Percentiles rank a stretch among this genome's conserved stretches.
These are phyloP conservation scores for Ophiostoma angusticollis DNA, from an alignment of 2,329 filamentous ascomycete species.

Conservation along the genomic window DNA sequence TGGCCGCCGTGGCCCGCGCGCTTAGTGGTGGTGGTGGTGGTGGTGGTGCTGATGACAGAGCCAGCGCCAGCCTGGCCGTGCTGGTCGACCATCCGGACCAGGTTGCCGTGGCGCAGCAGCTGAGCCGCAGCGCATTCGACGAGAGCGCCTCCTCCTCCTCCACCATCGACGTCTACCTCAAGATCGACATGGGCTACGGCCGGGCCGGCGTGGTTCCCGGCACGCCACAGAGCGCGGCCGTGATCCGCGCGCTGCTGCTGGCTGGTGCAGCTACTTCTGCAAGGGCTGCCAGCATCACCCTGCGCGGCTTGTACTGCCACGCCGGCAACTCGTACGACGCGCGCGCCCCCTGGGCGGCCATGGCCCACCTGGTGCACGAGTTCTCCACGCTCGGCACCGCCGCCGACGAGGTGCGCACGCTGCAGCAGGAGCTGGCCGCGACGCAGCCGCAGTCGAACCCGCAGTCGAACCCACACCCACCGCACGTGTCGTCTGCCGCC, in stretches of 20 bases:
- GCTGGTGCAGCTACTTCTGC: constrained; percentile 23
- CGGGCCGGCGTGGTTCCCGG: constrained; percentile 52
- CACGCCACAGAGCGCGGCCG: constrained; percentile 29
- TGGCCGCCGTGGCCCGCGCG: constrained; percentile 40
- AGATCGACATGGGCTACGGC: constrained; percentile 61
- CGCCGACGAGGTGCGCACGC: constrained; percentile 17
- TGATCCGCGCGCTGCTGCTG: constrained; percentile 36
- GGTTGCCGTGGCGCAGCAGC: constrained; percentile 27
- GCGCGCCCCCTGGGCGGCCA: constrained; percentile 39
- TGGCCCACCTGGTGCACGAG: constrained; percentile 47
- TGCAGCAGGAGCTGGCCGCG: not conserved
- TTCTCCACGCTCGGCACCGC: constrained; percentile 40
- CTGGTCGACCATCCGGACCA: constrained; percentile 59
- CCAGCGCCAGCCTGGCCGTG: constrained; percentile 48
- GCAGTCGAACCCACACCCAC: too few species aligned
- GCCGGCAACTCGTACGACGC: constrained; percentile 58
- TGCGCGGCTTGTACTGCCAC: constrained; percentile 61
- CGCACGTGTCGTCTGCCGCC: too few species aligned
- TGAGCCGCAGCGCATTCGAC: constrained; percentile 1
- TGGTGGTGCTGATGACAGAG: too few species aligned
- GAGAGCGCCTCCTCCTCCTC: too few species aligned
- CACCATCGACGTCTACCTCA: constrained; percentile 49
- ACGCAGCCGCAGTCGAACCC: constrained; percentile 11
- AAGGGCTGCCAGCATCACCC: constrained; percentile 21
- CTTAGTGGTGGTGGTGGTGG: constrained; percentile 44